Evolutionary conservation across 352 stramenopile genomes (phyloP).

Genomic region (Blastocystis sp.): DNA sequence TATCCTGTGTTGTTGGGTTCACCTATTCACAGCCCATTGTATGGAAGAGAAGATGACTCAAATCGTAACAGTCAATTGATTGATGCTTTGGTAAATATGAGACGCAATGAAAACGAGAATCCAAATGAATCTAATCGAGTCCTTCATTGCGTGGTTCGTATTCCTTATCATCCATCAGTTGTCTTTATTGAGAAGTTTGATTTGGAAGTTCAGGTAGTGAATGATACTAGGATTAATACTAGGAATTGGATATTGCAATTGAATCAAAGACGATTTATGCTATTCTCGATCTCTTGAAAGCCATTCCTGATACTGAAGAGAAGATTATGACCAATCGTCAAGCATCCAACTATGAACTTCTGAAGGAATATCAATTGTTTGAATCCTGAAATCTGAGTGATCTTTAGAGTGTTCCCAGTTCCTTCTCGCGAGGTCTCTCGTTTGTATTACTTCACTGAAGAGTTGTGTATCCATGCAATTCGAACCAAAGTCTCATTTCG

Average conservation of each 20-base stretch:
- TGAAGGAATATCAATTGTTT: neutral
- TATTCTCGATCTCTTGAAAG: constrained; percentile 7
- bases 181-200: constrained; percentile 33
- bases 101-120: neutral
- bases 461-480: neutral
- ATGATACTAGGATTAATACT: neutral
- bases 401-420: neutral
- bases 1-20: constrained; percentile 48
- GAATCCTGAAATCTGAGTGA: neutral
- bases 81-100: neutral
- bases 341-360: neutral
- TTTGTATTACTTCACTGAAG: neutral
- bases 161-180: constrained; percentile 20
- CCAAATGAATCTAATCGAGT: neutral
- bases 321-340: neutral
- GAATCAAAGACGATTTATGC: constrained; percentile 27
- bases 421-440: neutral
- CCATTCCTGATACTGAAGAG: neutral
- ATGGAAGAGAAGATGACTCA: neutral
- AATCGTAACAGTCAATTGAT: neutral
- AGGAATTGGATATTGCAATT: constrained; percentile 36
- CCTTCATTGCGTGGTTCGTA: neutral
- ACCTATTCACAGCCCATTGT: constrained; percentile 37
- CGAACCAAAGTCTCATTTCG: neutral
- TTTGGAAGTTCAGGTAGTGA: neutral